Evolutionary conservation across 2,329 filamentous ascomycete genomes (phyloP).

Genomic region (Elsinoe fawcettii): DNA sequence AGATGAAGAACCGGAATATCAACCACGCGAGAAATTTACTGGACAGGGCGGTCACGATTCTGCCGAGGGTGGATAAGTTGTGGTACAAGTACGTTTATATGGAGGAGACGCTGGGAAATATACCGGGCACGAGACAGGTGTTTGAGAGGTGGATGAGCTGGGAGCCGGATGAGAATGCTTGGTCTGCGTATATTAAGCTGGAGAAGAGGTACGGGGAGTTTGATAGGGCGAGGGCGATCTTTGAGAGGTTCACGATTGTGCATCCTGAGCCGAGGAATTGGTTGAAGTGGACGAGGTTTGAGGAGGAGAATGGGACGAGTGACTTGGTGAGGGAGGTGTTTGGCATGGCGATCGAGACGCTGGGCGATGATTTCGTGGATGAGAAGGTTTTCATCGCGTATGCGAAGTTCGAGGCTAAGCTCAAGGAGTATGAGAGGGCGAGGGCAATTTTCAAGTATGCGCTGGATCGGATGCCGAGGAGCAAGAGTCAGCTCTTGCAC

Average conservation of each 20-base stretch:
- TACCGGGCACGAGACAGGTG: conserved; percentile 82
- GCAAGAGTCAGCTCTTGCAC: conserved; percentile 75
- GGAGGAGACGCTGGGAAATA: conserved; percentile 95
- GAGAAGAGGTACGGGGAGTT: conserved; percentile 94
- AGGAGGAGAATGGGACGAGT: conserved; percentile 89
- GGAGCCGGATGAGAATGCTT: conserved; percentile 93
- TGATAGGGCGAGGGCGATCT: conserved; percentile 82
- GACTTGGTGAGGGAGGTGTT: conserved; percentile 90
- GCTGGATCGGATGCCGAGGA: conserved; percentile 80
- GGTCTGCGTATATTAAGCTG: conserved; percentile 92
- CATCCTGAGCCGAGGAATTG: conserved; percentile 93
- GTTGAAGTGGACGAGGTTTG: conserved; percentile 98
- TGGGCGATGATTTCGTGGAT: conserved; percentile 93
- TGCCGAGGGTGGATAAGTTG: conserved; percentile 87
- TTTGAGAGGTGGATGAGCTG: conserved; percentile 98
- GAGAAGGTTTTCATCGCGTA: conserved; percentile 94
- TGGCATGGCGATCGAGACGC: conserved; percentile 74
- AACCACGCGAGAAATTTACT: conserved; percentile 93
- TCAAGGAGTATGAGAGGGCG: conserved; percentile 91
- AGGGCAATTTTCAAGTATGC: conserved; percentile 96
- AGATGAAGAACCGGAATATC: conserved; percentile 94
- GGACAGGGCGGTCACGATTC: conserved; percentile 85
- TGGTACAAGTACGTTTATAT: conserved; percentile 99
- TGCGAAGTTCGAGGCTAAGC: conserved; percentile 85
- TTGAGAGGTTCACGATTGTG: conserved; percentile 80